phyloP scores from a whole-genome alignment of 768 basidiomycete species.

The Coprinopsis sp. region DNA sequence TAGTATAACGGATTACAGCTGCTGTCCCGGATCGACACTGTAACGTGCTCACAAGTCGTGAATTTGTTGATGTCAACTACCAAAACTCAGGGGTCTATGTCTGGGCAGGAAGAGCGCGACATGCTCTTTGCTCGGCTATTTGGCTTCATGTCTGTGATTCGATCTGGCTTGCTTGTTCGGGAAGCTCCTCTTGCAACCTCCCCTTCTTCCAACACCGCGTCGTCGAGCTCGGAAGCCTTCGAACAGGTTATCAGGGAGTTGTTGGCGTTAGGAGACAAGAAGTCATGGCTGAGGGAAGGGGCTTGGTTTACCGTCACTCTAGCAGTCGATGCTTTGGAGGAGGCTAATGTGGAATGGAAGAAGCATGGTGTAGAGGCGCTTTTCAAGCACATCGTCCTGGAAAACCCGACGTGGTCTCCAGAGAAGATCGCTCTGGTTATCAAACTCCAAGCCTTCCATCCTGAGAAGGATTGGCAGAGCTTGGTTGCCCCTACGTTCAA shows the following conservation, averaged over 20 bases:
- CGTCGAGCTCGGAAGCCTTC: constrained; percentile 59
- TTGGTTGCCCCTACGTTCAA: constrained; percentile 74
- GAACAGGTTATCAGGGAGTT: constrained; percentile 55
- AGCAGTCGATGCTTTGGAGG: constrained; percentile 55
- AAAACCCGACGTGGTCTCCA: constrained; percentile 66
- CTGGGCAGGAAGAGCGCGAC: constrained; percentile 91
- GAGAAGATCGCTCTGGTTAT: constrained; percentile 84
- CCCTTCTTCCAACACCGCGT: constrained; percentile 46
- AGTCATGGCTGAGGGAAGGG: constrained; percentile 88
- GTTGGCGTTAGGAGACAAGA: constrained; percentile 68
- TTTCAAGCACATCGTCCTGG: constrained; percentile 49
- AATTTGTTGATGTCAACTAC: constrained; percentile 70
- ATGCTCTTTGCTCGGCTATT: constrained; percentile 89
- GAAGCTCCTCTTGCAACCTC: constrained; percentile 48
- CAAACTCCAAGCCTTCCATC: constrained; percentile 57
- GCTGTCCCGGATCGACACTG: constrained; percentile 68
- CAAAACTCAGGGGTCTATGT: constrained; percentile 70
- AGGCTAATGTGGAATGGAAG: constrained; percentile 67
- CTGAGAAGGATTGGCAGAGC: constrained; percentile 63
- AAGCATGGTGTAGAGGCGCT: constrained; percentile 51
- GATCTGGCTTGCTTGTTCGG: constrained; percentile 77
- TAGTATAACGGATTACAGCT: constrained; percentile 46
- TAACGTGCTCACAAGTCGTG: constrained; percentile 74
- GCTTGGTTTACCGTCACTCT: constrained; percentile 79
- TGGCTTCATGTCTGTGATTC: constrained; percentile 79